These are phyloP conservation scores for Venturia pyrina DNA, from an alignment of 2,329 filamentous ascomycete species.

Conservation along the genomic window DNA sequence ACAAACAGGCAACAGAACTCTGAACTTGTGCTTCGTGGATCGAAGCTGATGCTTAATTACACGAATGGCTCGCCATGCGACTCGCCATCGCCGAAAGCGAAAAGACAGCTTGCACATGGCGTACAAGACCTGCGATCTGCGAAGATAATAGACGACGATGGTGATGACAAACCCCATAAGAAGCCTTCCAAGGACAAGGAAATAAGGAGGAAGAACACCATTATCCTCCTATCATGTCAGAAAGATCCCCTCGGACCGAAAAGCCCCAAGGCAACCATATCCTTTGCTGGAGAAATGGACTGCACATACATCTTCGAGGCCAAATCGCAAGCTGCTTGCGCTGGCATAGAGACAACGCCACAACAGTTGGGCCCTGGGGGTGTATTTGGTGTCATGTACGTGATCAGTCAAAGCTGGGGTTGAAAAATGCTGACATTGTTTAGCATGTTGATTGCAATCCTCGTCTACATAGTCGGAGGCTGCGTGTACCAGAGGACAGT, in stretches of 20 bases:
- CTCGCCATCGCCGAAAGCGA: conserved; percentile 21
- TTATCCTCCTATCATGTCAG: conserved; percentile 91
- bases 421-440: background rate
- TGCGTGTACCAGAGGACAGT: conserved; percentile 94
- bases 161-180: conserved; percentile 23
- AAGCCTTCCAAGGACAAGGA: conserved; percentile 16
- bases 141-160: conserved; percentile 23
- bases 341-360: conserved; percentile 48
- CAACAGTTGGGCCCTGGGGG: conserved; percentile 56
- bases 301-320: conserved; percentile 96
- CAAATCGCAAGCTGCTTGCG: conserved; percentile 77
- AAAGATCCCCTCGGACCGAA: conserved; percentile 60
- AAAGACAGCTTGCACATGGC: conserved; percentile 22
- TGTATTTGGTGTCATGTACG: conserved; percentile 80
- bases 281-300: conserved; percentile 73
- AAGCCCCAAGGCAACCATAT: conserved; percentile 56
- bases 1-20: conserved; percentile 42
- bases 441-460: conserved; percentile 55
- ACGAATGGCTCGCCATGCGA: conserved; percentile 40
- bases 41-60: conserved; percentile 48
- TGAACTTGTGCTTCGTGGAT: conserved; percentile 49
- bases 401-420: conserved; percentile 27
- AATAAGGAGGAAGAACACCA: conserved; percentile 57
- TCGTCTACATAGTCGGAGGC: conserved; percentile 85
- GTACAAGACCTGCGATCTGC: conserved; percentile 21